A percentile compares a stretch with the other conserved stretches of the same genome.
Evolutionary conservation across 169 alveolate genomes (phyloP).

Genomic region (Plasmodium ovale): DNA sequence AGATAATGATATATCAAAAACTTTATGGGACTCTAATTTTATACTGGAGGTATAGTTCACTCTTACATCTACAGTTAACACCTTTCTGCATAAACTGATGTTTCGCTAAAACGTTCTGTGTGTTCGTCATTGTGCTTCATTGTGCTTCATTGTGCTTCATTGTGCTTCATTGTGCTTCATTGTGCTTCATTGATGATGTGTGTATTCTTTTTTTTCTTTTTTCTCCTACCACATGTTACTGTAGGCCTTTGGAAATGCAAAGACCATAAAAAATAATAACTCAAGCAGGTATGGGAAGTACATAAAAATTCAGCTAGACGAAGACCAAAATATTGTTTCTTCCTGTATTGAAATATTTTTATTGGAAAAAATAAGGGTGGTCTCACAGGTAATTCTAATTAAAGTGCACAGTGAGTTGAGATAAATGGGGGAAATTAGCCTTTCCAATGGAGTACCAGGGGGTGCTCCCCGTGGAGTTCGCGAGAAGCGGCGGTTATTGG

Average conservation of each 20-base stretch:
- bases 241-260: conserved; percentile 99
- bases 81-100: background rate
- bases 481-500: too few relatives aligned
- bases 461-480: background rate
- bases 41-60: conserved; percentile 62
- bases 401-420: background rate
- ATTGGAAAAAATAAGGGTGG: conserved; percentile 73
- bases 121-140: background rate
- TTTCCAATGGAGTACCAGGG: background rate
- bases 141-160: background rate
- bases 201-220: background rate
- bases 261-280: conserved; percentile 97
- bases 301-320: conserved; percentile 93
- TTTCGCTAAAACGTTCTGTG: background rate
- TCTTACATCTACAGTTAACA: too few relatives aligned
- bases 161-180: background rate
- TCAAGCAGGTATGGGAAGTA: conserved; percentile 98
- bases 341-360: conserved; percentile 66
- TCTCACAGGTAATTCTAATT: conserved; percentile 44
- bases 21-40: conserved; percentile 73
- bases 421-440: background rate
- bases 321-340: conserved; percentile 64
- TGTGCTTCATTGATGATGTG: background rate
- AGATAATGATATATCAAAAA: conserved; percentile 40
- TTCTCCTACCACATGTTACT: conserved; percentile 90